These are phyloP conservation scores for Ogataea trehalophila DNA, from an alignment of 805 yeast species.

Conservation along the genomic window DNA sequence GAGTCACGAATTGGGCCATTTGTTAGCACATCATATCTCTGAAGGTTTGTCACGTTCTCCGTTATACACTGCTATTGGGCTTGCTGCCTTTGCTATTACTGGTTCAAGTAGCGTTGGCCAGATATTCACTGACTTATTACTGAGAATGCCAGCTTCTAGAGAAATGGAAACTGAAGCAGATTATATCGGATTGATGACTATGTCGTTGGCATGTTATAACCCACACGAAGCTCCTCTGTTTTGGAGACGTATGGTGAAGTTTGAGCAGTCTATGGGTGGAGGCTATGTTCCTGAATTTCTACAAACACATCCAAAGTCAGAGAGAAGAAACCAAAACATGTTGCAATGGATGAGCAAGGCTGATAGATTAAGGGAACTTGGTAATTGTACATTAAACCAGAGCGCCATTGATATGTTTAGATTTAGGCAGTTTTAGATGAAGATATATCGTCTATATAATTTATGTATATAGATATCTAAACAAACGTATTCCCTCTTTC, in stretches of 20 bases:
- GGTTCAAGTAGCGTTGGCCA: conserved; percentile 47
- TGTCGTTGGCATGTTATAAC: conserved; percentile 85
- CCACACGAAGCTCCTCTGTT: conserved; percentile 68
- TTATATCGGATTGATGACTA: conserved; percentile 84
- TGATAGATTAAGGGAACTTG: conserved; percentile 35
- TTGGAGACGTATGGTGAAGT: conserved; percentile 76
- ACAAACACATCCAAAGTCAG: conserved; percentile 86
- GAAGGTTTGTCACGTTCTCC: conserved; percentile 82
- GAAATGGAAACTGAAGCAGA: conserved; percentile 97
- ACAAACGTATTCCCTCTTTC: no score
- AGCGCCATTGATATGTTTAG: conserved; percentile 10
- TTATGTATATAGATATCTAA: no score
- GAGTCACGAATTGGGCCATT: conserved; percentile 92
- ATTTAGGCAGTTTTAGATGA: background rate
- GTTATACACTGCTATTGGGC: conserved; percentile 60
- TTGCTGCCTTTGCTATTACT: conserved; percentile 44
- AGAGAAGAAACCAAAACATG: conserved; percentile 67
- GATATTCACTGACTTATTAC: background rate
- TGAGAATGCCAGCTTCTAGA: conserved; percentile 75
- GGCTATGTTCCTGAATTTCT: conserved; percentile 51
- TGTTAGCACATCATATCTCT: conserved; percentile 84
- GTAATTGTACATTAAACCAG: conserved; percentile 32
- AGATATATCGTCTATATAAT: no score
- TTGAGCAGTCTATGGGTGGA: conserved; percentile 35
- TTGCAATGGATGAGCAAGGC: conserved; percentile 61